phyloP scores from a whole-genome alignment of 2,329 filamentous ascomycete genomes.

The Trichoderma koningii region DNA sequence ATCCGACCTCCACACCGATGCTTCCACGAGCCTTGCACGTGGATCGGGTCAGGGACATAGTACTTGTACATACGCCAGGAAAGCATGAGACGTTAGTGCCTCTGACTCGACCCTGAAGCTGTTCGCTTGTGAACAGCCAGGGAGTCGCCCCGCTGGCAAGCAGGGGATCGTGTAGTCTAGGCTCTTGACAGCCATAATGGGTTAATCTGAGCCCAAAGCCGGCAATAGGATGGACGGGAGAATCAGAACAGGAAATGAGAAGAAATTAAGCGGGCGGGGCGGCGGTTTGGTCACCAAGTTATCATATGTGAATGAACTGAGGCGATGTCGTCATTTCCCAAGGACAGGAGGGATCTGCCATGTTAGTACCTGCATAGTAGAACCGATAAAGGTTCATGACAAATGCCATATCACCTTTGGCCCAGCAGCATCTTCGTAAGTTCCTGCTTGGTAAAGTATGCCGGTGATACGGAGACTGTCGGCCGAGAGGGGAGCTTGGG shows the following conservation, averaged over 20 bases:
- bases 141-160: slow-evolving; percentile 1
- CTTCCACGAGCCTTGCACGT: slow-evolving; percentile 19
- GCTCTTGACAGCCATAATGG: slow-evolving; percentile 14
- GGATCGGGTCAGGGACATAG: slow-evolving; percentile 3
- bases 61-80: background rate
- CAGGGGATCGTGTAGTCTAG: slow-evolving; percentile 8
- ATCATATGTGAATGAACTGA: background rate
- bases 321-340: slow-evolving; percentile 12
- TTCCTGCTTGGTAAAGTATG: background rate
- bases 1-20: background rate
- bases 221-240: slow-evolving; percentile 14
- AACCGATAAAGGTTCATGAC: background rate
- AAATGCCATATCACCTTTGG: background rate
- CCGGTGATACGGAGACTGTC: background rate
- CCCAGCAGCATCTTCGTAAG: background rate
- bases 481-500: background rate
- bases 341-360: slow-evolving; percentile 6
- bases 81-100: slow-evolving; percentile 7
- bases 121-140: slow-evolving; percentile 16
- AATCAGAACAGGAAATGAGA: slow-evolving; percentile 23
- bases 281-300: background rate
- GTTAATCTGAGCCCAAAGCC: slow-evolving; percentile 12
- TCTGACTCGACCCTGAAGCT: slow-evolving; percentile 8
- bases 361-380: background rate
- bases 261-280: slow-evolving; percentile 6